Percentiles rank a stretch among this genome's conserved stretches.
These are phyloP conservation scores for Vitis hybrid DNA, from an alignment of 177 flowering plant genomes.

Conservation along the genomic window DNA sequence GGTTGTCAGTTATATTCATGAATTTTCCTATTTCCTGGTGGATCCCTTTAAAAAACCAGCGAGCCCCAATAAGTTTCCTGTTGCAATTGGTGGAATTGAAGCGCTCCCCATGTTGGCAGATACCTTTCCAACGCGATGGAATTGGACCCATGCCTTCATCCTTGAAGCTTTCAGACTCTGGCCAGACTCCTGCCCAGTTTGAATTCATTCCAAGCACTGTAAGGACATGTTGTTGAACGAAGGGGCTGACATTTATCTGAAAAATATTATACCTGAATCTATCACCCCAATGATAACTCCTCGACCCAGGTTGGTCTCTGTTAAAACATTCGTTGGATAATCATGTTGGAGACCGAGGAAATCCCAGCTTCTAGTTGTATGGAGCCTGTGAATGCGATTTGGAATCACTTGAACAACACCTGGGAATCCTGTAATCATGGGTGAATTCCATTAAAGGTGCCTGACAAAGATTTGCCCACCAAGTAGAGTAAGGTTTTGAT, in stretches of 20 bases:
- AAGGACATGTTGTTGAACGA: neutral
- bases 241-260: neutral
- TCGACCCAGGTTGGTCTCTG: slow-evolving; percentile 17
- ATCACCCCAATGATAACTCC: slow-evolving; percentile 24
- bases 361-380: slow-evolving; percentile 30
- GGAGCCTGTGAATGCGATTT: slow-evolving; percentile 25
- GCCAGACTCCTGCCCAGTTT: slow-evolving; percentile 28
- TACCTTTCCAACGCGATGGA: slow-evolving; percentile 30
- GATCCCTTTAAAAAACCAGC: slow-evolving; percentile 24
- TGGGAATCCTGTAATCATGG: slow-evolving; percentile 17
- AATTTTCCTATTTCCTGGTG: neutral
- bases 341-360: slow-evolving; percentile 18
- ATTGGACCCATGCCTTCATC: slow-evolving; percentile 22
- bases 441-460: neutral
- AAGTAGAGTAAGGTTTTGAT: neutral
- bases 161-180: slow-evolving; percentile 29
- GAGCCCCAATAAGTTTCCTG: slow-evolving; percentile 35
- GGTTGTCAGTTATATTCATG: neutral
- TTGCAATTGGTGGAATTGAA: slow-evolving; percentile 27
- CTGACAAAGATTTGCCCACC: neutral
- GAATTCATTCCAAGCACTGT: neutral
- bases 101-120: slow-evolving; percentile 25
- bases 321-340: slow-evolving; percentile 6
- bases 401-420: slow-evolving; percentile 24
- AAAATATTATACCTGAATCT: slow-evolving; percentile 17